phyloP scores from a whole-genome alignment of 2,329 filamentous ascomycete genomes.

The Diaporthe australafricana region DNA sequence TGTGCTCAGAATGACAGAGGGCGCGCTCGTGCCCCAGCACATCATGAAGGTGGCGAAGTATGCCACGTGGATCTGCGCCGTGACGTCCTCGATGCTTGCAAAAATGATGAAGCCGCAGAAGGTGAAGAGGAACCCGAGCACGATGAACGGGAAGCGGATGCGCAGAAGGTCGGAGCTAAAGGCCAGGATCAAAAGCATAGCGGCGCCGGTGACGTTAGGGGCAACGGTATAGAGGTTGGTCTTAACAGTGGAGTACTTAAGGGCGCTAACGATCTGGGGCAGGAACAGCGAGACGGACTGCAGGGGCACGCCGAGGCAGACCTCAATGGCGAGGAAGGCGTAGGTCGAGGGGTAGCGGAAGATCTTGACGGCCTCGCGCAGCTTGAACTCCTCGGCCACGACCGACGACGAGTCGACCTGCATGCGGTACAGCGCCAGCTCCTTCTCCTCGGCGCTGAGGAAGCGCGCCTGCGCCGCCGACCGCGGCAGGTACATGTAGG shows the following conservation, averaged over 20 bases:
- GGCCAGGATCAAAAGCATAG: conserved; percentile 78
- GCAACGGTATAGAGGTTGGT: conserved; percentile 87
- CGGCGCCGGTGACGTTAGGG: conserved; percentile 79
- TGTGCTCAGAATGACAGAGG: conserved; percentile 74
- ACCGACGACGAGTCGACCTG: conserved; percentile 78
- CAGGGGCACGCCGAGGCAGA: conserved; percentile 70
- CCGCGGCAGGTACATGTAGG: conserved; percentile 76
- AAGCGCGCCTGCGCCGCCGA: conserved; percentile 74
- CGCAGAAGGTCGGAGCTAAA: conserved; percentile 75
- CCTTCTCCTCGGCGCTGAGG: conserved; percentile 73
- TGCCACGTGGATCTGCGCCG: conserved; percentile 70
- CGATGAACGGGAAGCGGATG: conserved; percentile 79
- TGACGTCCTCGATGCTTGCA: conserved; percentile 69
- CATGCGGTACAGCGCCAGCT: conserved; percentile 78
- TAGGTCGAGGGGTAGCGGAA: conserved; percentile 63
- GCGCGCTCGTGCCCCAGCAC: conserved; percentile 82
- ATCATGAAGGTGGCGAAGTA: conserved; percentile 87
- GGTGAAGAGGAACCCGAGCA: conserved; percentile 78
- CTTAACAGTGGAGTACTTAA: conserved; percentile 61
- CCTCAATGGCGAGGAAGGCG: conserved; percentile 63
- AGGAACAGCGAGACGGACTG: conserved; percentile 64
- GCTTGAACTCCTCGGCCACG: conserved; percentile 64
- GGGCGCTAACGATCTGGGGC: conserved; percentile 62
- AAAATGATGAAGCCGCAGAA: conserved; percentile 85
- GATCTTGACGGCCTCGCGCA: conserved; percentile 62